Percentiles rank a stretch among this genome's conserved stretches.
Evolutionary conservation across 257 asterid species (phyloP).

Genomic region (Nicotiana benthamiana): DNA sequence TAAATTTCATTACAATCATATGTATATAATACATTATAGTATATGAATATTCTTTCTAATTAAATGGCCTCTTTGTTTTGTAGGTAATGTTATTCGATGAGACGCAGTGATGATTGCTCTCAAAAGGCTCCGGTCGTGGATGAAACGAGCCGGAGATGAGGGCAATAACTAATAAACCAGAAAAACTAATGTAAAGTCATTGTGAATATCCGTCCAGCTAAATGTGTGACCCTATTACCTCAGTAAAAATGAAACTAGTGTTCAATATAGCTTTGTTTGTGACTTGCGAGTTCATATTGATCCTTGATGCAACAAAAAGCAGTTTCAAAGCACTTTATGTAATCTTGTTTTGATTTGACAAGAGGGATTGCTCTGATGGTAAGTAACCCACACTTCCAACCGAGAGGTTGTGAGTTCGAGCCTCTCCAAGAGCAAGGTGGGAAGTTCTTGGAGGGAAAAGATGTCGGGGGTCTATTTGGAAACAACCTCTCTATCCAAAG

Average conservation of each 20-base stretch:
- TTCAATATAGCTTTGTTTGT: not conserved
- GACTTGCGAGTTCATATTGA: not conserved
- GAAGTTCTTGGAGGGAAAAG: no score
- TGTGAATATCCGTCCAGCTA: conserved; percentile 32
- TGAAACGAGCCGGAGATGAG: conserved; percentile 19
- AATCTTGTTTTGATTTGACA: not conserved
- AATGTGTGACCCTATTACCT: not conserved
- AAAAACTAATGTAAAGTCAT: conserved; percentile 29
- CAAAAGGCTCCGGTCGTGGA: conserved; percentile 19
- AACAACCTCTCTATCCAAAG: no score
- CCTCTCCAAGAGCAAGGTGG: no score
- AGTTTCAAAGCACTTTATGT: not conserved
- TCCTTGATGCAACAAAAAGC: not conserved
- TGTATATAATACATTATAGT: not conserved
- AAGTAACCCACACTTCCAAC: no score
- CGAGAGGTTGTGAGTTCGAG: no score
- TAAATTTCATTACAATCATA: not conserved
- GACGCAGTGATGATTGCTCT: conserved; percentile 36
- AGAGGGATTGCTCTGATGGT: no score
- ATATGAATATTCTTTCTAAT: not conserved
- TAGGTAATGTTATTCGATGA: conserved; percentile 90
- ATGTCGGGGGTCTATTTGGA: no score
- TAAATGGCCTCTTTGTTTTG: conserved; percentile 9
- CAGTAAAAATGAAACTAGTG: not conserved
- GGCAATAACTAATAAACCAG: conserved; percentile 13